phyloP scores from a whole-genome alignment of 805 yeast genomes.

The Groenewaldozyma tartarivorans region DNA sequence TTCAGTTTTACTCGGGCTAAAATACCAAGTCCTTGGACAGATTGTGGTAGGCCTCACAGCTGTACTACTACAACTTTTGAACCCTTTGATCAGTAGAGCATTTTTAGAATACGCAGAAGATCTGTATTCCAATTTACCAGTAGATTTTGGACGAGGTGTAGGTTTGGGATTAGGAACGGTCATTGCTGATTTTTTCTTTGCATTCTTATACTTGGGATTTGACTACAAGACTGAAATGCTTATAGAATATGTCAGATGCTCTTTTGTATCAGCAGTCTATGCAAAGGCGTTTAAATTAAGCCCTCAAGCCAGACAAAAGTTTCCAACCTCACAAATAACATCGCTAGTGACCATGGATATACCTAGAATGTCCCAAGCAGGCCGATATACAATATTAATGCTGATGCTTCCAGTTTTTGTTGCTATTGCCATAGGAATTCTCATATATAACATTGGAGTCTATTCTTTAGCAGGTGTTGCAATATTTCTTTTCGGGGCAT shows the following conservation, averaged over 20 bases:
- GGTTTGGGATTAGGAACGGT: conserved; percentile 9
- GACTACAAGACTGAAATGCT: conserved; percentile 34
- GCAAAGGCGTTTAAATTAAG: conserved; percentile 53
- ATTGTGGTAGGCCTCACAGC: neutral
- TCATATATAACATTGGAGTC: conserved; percentile 55
- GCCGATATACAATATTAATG: conserved; percentile 51
- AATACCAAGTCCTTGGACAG: conserved; percentile 3
- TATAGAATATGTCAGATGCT: conserved; percentile 60
- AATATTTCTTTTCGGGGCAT: conserved; percentile 25
- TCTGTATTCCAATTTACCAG: conserved; percentile 4
- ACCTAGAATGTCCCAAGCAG: conserved; percentile 61
- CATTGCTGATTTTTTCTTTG: conserved; percentile 1
- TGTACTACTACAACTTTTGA: conserved; percentile 1
- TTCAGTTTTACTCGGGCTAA: conserved; percentile 3
- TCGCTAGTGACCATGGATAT: conserved; percentile 65
- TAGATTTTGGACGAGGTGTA: conserved; percentile 8
- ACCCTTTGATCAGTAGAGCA: conserved; percentile 6
- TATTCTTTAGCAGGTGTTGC: conserved; percentile 56
- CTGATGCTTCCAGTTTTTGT: conserved; percentile 52
- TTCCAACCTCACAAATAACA: conserved; percentile 55
- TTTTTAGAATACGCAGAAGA: conserved; percentile 6
- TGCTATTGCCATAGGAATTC: conserved; percentile 46
- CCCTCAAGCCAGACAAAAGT: conserved; percentile 42
- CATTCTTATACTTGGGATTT: conserved; percentile 5
- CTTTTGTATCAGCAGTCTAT: conserved; percentile 56